phyloP scores from a whole-genome alignment of 371 early-diverging fungal genomes.

The Entomophthora muscae region DNA sequence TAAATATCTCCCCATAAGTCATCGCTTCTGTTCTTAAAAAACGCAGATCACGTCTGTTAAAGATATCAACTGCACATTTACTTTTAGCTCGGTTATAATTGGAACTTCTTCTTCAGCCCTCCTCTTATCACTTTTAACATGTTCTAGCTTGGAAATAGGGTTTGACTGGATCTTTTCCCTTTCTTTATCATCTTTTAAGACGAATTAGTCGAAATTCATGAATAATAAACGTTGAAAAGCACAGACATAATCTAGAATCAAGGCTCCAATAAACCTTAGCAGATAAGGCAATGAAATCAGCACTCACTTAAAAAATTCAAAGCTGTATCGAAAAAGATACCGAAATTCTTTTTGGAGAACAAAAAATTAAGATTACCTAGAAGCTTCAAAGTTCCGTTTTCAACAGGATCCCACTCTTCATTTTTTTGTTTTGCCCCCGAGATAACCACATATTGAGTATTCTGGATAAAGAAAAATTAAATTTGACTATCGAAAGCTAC shows the following conservation, averaged over 20 bases:
- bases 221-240: conserved; percentile 9
- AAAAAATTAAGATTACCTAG: conserved; percentile 25
- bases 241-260: not conserved
- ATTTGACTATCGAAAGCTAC: not conserved
- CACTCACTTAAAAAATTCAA: too few species aligned
- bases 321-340: too few species aligned
- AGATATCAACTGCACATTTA: conserved; percentile 4
- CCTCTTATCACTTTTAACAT: conserved; percentile 29
- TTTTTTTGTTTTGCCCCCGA: conserved; percentile 59
- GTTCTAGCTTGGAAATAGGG: conserved; percentile 53
- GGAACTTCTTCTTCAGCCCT: conserved; percentile 29
- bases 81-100: conserved; percentile 35
- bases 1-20: conserved; percentile 63
- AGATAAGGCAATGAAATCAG: too few species aligned
- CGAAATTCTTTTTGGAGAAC: too few species aligned
- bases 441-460: conserved; percentile 52
- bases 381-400: conserved; percentile 40
- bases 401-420: conserved; percentile 54
- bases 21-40: conserved; percentile 22
- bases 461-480: conserved; percentile 21
- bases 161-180: conserved; percentile 32
- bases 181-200: conserved; percentile 38
- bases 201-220: too few species aligned
- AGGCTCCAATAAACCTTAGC: not conserved
- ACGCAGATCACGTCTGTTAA: conserved; percentile 10